Base-by-base conservation (phyloP, 225 moss, liverwort and hornwort species). In the Thuidium tamariscinum region DNA sequence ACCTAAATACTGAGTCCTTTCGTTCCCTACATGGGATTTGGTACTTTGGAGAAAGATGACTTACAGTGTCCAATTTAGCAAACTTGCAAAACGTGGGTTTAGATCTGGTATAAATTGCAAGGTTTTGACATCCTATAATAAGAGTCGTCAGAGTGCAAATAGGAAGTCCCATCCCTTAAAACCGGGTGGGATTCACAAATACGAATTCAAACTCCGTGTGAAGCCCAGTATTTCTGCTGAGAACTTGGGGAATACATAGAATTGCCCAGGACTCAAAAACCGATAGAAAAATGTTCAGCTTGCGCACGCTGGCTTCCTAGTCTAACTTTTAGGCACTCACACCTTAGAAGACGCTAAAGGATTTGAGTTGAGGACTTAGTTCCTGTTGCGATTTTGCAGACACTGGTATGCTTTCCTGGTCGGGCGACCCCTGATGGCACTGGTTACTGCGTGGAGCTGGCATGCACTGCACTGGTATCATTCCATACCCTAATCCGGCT, bases 341-440 rank as follows among this genome's bases (percentile, higher is more conserved):
- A 3, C 4, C 41, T 39, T 30, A 15, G 30, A n/a, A 56, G 42
- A 55, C 21, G 54, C 68, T 25, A 44, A 16, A 25, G 46, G 59
- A 52, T 16, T 52, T 80, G 71, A n/a, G 20, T 44, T 75, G 60
- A 59, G 6, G 15, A 74, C 70, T 61, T 10, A n/a, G 5, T 29
- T 42, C 67, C 30, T 25, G 12, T 10, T 54, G 61, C 74, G 37
- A 72, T 83, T 65, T 44, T 90, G 88, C 91, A 93, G 93, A 93
- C 93, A 21, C 44, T 93, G 37, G 72, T 84, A 55, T 93, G 93
- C 89, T 87, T 93, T 86, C 93, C 93, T 79, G 48, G 67, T 74
- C 76, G 81, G 57, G 84, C 84, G 9, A 25, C 59, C 37, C 25
- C 78, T 44, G 87, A 89, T 82, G 87, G 88, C n/a, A 88, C 74